Evolutionary conservation across 495 filamentous ascomycete species (phyloP).

Genomic region (Sphaerosporella brunnea): DNA sequence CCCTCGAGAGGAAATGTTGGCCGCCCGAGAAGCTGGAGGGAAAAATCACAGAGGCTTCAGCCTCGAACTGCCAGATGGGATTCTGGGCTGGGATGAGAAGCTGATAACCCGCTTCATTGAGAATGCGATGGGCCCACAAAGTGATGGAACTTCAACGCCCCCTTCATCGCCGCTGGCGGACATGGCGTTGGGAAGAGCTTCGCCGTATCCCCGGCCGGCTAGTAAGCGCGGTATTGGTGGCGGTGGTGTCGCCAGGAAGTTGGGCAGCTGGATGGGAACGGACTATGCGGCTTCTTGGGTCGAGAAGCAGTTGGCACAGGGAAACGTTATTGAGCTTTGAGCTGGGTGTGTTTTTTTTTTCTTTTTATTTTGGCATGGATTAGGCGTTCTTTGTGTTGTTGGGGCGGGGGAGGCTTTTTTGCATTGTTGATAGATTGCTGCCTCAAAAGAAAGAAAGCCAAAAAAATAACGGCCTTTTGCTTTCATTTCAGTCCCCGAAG

Average conservation of each 20-base stretch:
- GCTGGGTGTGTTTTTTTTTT: background rate
- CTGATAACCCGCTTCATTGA: background rate
- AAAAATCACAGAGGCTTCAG: background rate
- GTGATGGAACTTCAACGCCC: background rate
- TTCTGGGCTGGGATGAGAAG: slow-evolving; percentile 5
- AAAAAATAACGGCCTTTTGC: no score
- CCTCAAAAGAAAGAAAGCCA: no score
- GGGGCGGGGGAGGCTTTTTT: background rate
- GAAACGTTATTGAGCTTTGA: background rate
- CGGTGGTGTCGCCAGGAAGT: background rate
- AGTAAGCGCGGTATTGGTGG: background rate
- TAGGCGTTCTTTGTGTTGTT: background rate
- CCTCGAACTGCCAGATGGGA: slow-evolving; percentile 3
- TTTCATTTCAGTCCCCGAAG: no score
- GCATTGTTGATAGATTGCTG: no score
- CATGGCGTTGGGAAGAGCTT: background rate
- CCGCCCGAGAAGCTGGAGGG: background rate
- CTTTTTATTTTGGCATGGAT: background rate
- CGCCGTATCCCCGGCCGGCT: background rate
- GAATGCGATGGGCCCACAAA: background rate
- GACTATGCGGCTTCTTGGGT: background rate
- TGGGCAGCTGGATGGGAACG: background rate
- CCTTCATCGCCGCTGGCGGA: background rate
- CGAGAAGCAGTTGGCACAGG: background rate
- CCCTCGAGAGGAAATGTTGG: background rate